phyloP scores from a whole-genome alignment of 208 protist species.

The Acanthamoeba triangularis region DNA sequence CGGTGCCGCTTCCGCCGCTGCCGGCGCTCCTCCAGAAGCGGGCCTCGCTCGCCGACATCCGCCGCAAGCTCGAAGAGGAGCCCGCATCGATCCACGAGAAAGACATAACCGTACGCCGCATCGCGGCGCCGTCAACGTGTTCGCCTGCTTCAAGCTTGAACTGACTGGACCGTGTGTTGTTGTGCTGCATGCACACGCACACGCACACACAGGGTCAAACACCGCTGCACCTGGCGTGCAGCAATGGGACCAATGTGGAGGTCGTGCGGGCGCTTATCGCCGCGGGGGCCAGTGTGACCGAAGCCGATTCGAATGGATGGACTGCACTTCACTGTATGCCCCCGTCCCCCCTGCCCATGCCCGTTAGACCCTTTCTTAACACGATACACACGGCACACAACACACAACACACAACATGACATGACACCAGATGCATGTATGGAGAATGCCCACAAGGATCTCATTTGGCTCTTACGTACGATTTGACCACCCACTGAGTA shows the following conservation, averaged over 20 bases:
- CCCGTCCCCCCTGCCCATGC: neutral
- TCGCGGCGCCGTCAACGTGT: neutral
- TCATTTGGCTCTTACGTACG: conserved; percentile 46
- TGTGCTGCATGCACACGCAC: too few species aligned
- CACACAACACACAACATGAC: neutral
- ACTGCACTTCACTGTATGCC: conserved; percentile 32
- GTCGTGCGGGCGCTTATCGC: conserved; percentile 7
- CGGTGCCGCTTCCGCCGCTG: neutral
- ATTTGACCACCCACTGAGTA: neutral
- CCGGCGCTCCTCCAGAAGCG: conserved; percentile 1
- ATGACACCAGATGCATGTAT: neutral
- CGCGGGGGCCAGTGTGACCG: conserved; percentile 36
- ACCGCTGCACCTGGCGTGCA: conserved; percentile 53
- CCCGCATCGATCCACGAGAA: conserved; percentile 43
- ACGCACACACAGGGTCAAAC: conserved; percentile 16
- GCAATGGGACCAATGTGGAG: neutral
- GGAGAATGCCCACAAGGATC: conserved; percentile 56
- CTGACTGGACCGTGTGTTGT: too few species aligned
- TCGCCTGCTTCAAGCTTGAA: too few species aligned
- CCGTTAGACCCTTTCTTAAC: neutral
- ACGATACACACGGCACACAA: neutral
- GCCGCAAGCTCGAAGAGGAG: conserved; percentile 48
- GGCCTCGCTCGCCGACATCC: conserved; percentile 41
- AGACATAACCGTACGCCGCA: neutral
- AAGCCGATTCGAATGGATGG: conserved; percentile 23